Percentiles rank a stretch among this genome's conserved stretches.
phyloP scores from a whole-genome alignment of 2,329 filamentous ascomycete genomes.

The Beauveria medogensis region DNA sequence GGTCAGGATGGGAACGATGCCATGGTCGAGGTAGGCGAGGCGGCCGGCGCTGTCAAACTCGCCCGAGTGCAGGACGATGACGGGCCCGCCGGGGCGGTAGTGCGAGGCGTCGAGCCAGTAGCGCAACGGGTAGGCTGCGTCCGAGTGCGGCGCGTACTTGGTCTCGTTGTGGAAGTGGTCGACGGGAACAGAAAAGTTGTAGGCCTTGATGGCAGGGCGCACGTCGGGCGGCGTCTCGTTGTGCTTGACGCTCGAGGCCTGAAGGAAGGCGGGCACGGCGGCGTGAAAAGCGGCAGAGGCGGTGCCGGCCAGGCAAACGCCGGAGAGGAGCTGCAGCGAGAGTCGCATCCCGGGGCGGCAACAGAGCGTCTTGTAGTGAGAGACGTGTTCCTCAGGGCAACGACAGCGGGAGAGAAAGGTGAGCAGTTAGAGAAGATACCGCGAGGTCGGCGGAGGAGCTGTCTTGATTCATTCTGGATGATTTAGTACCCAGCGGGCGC shows the following conservation, averaged over 20 bases:
- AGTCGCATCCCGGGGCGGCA: neutral
- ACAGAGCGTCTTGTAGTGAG: neutral
- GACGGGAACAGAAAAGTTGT: conserved; percentile 42
- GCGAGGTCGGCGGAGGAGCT: neutral
- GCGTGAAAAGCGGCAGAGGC: conserved; percentile 1
- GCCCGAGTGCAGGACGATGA: conserved; percentile 68
- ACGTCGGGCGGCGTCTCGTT: neutral
- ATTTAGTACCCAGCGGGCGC: too few species aligned
- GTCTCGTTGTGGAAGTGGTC: conserved; percentile 81
- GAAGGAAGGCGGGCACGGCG: neutral
- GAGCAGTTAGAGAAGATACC: neutral
- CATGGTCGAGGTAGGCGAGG: conserved; percentile 66
- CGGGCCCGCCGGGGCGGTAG: conserved; percentile 70
- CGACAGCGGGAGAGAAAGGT: neutral
- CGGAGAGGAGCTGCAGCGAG: neutral
- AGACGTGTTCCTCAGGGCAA: neutral
- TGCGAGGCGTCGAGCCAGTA: conserved; percentile 78
- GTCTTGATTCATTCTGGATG: too few species aligned
- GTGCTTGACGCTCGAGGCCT: neutral
- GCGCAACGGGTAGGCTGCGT: conserved; percentile 59
- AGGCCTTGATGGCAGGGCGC: conserved; percentile 9
- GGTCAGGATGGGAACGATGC: conserved; percentile 63
- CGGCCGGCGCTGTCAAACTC: conserved; percentile 58
- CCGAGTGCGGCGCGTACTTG: conserved; percentile 66
- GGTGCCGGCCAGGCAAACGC: neutral